Evolutionary conservation across 352 stramenopile genomes (phyloP), one percentile per base, ranked within the genome.

Genomic region (Globisporangium splendens): DNA sequence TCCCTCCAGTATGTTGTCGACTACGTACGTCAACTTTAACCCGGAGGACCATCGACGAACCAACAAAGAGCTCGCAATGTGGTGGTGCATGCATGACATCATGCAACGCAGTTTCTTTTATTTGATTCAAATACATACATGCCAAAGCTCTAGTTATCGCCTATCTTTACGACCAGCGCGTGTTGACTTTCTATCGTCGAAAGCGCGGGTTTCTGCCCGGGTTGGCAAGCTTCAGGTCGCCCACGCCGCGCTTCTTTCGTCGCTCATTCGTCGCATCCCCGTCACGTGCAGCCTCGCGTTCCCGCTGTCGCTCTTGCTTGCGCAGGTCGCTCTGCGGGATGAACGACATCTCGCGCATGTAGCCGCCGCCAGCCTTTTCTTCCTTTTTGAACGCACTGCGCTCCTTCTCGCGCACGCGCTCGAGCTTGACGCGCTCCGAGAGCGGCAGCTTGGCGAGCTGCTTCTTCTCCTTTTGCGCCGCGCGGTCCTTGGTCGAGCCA

Each of bases 341-440:
- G 55, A 90, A 91, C 14, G 80, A 88, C 80, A 91, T 90, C 63
- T 91, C 82, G 55, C 84, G 83, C 63, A 89, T 80, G 73, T 92
- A 91, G n/a, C 81, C 76, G 48, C 81, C 82, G 46, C 78, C 69
- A 15, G 65, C 72, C 42, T 65, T 86, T 50, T 93, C 80, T 51
- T 91, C 83, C 68, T 93, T 92, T 67, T 93, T 91, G 70, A 91
- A 93, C 17, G 79, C 72, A 48, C 83, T 93, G 39, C 76, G 75
- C 61, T 95, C 86, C 50, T 79, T 75, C 50, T 91, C 84, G 31
- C 85, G 84, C 10, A 76, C 64, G 46, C 86, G 81, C 59, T 94
- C 83, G 53, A 91, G 69, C 39, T 75, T 70, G 57, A 96, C 56
- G 8, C 85, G 79, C 66, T 93, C 85, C n/a, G 79, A 72, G 21